Conservation (phyloP, 2,329 filamentous ascomycete genomes). For the Boeremia lycopersici region DNA sequence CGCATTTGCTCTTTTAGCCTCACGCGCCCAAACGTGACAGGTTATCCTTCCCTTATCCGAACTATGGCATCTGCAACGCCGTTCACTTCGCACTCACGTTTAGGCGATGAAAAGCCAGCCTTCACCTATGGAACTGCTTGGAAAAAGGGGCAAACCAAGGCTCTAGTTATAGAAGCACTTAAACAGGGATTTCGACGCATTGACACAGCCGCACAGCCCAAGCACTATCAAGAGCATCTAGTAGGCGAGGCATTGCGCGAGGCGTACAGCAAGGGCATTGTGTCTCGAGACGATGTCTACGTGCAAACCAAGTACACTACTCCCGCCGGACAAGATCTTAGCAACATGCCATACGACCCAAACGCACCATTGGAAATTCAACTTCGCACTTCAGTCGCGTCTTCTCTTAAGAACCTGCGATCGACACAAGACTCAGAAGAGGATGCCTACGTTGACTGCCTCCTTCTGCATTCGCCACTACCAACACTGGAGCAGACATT, state of each 20-base stretch:
- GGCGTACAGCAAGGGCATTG: conserved; percentile 64
- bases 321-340: conserved; percentile 63
- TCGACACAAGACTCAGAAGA: conserved; percentile 36
- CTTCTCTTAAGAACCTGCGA: conserved; percentile 68
- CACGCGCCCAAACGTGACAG: background rate
- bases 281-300: conserved; percentile 67
- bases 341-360: conserved; percentile 67
- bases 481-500: conserved; percentile 59
- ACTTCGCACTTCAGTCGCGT: conserved; percentile 69
- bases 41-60: conserved; percentile 5
- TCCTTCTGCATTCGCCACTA: conserved; percentile 65
- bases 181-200: conserved; percentile 72
- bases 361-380: conserved; percentile 65
- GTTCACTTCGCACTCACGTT: conserved; percentile 17
- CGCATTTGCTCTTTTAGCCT: background rate
- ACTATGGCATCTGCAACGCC: conserved; percentile 28
- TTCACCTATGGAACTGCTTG: conserved; percentile 84
- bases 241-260: conserved; percentile 70
- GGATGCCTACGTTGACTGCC: conserved; percentile 60
- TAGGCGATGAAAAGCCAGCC: conserved; percentile 27
- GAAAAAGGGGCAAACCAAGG: conserved; percentile 73
- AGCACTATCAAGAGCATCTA: conserved; percentile 75
- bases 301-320: conserved; percentile 87
- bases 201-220: conserved; percentile 79
- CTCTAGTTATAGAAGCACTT: conserved; percentile 72